Evolutionary conservation across 352 stramenopile genomes (phyloP).

Genomic region (Globisporangium yorkense): DNA sequence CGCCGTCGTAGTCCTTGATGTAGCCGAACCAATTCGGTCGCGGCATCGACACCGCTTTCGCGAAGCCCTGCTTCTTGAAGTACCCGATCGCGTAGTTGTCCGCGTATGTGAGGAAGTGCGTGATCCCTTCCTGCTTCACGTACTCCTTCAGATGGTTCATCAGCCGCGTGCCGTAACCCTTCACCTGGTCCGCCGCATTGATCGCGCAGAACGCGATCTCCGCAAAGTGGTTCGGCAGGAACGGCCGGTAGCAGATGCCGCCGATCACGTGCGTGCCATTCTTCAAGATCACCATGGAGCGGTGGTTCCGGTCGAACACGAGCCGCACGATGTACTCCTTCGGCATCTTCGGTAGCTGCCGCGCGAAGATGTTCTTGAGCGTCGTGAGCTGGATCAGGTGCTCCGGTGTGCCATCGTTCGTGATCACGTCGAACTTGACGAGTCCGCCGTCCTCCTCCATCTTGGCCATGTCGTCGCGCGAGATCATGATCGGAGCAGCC

Average conservation of each 20-base stretch:
- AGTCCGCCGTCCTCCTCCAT: constrained; percentile 76
- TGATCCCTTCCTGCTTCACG: constrained; percentile 88
- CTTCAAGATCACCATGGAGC: constrained; percentile 92
- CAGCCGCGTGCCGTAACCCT: constrained; percentile 96
- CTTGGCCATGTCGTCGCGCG: constrained; percentile 84
- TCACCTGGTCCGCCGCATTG: constrained; percentile 94
- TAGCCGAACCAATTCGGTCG: constrained; percentile 93
- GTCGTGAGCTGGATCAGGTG: constrained; percentile 92
- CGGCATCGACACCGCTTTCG: constrained; percentile 85
- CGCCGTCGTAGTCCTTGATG: constrained; percentile 99
- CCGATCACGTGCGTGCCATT: constrained; percentile 92
- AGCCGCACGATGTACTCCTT: constrained; percentile 99
- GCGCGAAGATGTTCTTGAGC: constrained; percentile 97
- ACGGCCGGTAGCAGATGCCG: constrained; percentile 97
- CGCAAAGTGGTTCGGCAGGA: constrained; percentile 93
- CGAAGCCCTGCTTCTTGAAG: constrained; percentile 97
- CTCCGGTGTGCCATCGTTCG: constrained; percentile 85
- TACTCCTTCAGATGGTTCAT: constrained; percentile 99
- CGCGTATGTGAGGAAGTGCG: constrained; percentile 98
- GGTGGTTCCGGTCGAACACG: constrained; percentile 96
- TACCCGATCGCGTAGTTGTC: constrained; percentile 99
- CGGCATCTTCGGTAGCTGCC: constrained; percentile 99
- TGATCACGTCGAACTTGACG: constrained; percentile 87
- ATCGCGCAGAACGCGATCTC: constrained; percentile 99
- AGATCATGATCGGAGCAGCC: constrained; percentile 53